These are phyloP conservation scores for Colletotrichum tropicale DNA, from an alignment of 2,329 filamentous ascomycete species.

Conservation along the genomic window DNA sequence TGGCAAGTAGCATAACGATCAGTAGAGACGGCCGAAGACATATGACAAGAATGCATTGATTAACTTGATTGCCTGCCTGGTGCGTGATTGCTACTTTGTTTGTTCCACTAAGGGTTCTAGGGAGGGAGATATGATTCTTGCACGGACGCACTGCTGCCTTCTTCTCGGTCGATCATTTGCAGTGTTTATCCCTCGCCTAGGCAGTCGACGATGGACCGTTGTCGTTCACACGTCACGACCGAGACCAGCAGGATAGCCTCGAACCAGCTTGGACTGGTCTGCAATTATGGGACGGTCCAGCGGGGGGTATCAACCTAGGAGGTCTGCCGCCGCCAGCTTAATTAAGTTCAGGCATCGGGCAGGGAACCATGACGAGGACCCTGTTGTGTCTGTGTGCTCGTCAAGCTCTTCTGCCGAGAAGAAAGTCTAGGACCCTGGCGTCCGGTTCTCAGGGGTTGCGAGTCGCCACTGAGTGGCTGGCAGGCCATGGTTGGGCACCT, in stretches of 20 bases:
- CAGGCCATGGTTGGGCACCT: background rate
- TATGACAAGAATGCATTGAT: background rate
- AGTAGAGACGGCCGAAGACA: slow-evolving; percentile 11
- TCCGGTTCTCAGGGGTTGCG: background rate
- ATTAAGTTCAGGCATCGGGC: background rate
- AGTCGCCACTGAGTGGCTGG: background rate
- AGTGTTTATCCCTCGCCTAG: background rate
- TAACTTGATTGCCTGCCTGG: background rate
- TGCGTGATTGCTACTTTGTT: background rate
- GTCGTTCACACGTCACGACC: background rate
- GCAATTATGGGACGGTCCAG: background rate
- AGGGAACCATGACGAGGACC: background rate
- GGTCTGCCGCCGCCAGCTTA: background rate
- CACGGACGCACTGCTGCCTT: background rate
- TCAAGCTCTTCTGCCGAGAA: background rate
- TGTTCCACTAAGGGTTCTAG: background rate
- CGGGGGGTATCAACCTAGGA: background rate
- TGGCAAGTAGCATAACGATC: background rate
- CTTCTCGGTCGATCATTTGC: background rate
- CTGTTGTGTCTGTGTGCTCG: background rate
- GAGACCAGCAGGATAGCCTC: background rate
- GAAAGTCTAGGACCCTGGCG: background rate
- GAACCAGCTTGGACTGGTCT: background rate
- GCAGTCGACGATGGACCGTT: background rate
- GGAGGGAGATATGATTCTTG: background rate